Base-by-base conservation (phyloP, 192 early-diverging fungal species). In the Coemansia reversa region DNA sequence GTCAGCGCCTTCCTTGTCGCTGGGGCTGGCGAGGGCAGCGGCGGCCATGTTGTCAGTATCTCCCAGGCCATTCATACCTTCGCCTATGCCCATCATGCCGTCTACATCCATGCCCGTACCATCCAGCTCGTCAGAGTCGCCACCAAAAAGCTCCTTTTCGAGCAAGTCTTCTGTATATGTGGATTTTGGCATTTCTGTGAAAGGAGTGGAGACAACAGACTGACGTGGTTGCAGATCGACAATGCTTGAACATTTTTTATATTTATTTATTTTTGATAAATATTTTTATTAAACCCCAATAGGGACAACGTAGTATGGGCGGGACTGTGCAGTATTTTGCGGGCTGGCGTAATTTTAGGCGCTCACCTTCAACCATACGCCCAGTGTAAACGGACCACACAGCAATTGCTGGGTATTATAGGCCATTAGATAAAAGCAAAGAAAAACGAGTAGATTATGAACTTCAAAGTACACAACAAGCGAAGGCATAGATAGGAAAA, bases 131-230 rank as follows among this genome's bases (percentile, higher is more conserved):
- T 80, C 72, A 2, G 69, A 70, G 62, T 72, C 77, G 29, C 65
- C 72, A 23, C 77, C 77, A 75, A 80, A 80, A 60, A 80, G 69
- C 77, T 80, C 77, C 63, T 70, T 74, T 25, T 80, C 77, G 55
- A 80, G 59, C 59, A 74, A 39, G 55, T 80, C 76, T 66, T 79
- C 76, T 16, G 70, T 80, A 65, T 67, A 80, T 20, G 68, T 72
- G 4, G 55, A 27, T 25, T 80, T 69, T 5, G 77, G 74, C 77
- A 80, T 80, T 65, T 22, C 42, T 28, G 28, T 29, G 25, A 5
- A 23, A 16, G 23, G 29, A 28, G 49, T 24, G 22, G 24, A 47
- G 45, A 69, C 3, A 69, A 16, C 8, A 47, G 20, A 47, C 45
- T 27, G 19, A 27, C 28, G 39, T 35, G 22, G 55, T 49, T 39